A percentile compares a stretch with the other conserved stretches of the same genome.
Conservation (phyloP, 495 filamentous ascomycete genomes). For the Melanomma pulvis-pyrius region DNA sequence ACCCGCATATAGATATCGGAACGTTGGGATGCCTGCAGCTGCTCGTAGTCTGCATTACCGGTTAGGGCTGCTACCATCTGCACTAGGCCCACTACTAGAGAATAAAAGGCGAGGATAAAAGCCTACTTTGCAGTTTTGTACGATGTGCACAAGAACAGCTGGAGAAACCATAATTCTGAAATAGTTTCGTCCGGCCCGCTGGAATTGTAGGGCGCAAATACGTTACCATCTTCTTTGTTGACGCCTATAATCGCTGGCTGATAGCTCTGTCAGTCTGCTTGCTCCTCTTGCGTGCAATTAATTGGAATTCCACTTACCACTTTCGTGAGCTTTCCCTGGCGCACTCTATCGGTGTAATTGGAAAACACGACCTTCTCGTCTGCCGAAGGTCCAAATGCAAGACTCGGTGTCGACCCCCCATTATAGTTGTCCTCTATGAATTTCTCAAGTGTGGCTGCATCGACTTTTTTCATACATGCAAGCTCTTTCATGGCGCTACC, state of each 20-base stretch:
- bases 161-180: neutral
- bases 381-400: constrained; percentile 38
- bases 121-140: constrained; percentile 18
- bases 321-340: constrained; percentile 18
- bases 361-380: constrained; percentile 42
- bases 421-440: constrained; percentile 41
- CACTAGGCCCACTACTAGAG: neutral
- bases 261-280: constrained; percentile 9
- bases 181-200: neutral
- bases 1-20: constrained; percentile 47
- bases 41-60: neutral
- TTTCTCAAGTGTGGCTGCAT: constrained; percentile 45
- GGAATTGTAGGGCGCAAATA: constrained; percentile 25
- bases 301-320: constrained; percentile 4
- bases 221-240: constrained; percentile 33
- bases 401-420: constrained; percentile 20
- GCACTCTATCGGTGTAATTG: constrained; percentile 40
- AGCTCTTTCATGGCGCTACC: constrained; percentile 46
- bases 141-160: constrained; percentile 10
- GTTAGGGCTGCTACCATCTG: neutral
- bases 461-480: constrained; percentile 53
- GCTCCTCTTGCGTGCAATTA: neutral
- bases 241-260: constrained; percentile 36
- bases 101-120: neutral
- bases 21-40: constrained; percentile 32